Conservation (phyloP, 1,284 basidiomycete genomes). For the Sparassis latifolia region DNA sequence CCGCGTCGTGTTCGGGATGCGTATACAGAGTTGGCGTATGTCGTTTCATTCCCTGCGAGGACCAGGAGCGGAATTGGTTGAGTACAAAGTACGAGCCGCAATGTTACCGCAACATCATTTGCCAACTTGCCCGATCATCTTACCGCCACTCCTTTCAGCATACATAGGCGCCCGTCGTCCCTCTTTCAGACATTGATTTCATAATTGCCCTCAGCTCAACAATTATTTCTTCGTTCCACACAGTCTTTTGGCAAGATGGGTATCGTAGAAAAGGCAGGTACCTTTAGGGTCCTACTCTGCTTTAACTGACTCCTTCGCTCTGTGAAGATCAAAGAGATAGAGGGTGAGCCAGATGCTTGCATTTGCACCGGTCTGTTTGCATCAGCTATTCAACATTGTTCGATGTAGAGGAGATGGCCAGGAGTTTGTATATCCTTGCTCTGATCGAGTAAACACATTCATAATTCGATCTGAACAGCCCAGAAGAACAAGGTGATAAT, state of each 20-base stretch:
- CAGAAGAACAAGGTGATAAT: constrained; percentile 81
- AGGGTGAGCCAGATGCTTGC: constrained; percentile 52
- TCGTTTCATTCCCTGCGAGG: constrained; percentile 25
- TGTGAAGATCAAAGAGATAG: constrained; percentile 83
- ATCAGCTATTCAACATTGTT: neutral
- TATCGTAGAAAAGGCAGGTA: constrained; percentile 77
- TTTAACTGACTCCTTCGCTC: neutral
- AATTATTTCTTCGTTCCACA: neutral
- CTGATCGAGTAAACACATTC: constrained; percentile 3
- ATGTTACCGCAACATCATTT: too few species aligned
- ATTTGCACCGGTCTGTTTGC: neutral
- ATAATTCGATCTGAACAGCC: constrained; percentile 38
- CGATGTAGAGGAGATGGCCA: constrained; percentile 84
- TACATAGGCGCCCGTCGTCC: too few species aligned
- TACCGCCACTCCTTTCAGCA: too few species aligned
- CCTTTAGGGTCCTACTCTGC: neutral
- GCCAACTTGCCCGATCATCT: too few species aligned
- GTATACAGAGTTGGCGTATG: constrained; percentile 65
- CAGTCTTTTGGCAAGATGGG: constrained; percentile 53
- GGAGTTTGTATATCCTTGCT: constrained; percentile 53
- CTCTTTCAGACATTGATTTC: too few species aligned
- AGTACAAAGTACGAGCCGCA: too few species aligned
- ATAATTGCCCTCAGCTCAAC: too few species aligned
- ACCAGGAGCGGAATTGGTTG: too few species aligned
- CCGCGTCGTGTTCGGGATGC: constrained; percentile 47